phyloP scores from a whole-genome alignment of 2,329 filamentous ascomycete genomes.

The Aspergillus neotritici region DNA sequence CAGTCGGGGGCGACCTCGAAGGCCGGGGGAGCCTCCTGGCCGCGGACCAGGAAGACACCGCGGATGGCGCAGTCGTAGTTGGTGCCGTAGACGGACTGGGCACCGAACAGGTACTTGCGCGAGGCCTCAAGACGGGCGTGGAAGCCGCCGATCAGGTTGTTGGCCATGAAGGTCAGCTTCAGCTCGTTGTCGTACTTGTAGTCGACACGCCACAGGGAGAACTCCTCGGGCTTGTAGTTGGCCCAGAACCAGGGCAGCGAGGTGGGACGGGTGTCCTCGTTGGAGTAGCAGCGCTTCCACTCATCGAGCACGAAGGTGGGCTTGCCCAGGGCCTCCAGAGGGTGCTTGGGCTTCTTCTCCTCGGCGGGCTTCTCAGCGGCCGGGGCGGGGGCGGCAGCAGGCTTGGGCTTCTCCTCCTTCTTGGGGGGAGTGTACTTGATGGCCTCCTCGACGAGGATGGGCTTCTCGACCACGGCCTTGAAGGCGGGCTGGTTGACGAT shows the following conservation, averaged over 20 bases:
- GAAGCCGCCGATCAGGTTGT: slow-evolving; percentile 97
- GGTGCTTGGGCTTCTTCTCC: slow-evolving; percentile 87
- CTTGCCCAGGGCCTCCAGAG: slow-evolving; percentile 75
- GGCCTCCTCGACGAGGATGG: slow-evolving; percentile 75
- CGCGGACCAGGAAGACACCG: slow-evolving; percentile 92
- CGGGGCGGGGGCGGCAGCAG: slow-evolving; percentile 52
- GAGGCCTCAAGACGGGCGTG: slow-evolving; percentile 94
- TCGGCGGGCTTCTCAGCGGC: slow-evolving; percentile 56
- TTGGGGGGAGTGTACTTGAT: slow-evolving; percentile 69
- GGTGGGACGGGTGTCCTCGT: slow-evolving; percentile 74
- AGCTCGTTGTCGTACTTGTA: slow-evolving; percentile 99
- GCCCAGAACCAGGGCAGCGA: slow-evolving; percentile 99
- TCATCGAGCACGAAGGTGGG: slow-evolving; percentile 83
- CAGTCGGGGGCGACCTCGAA: slow-evolving; percentile 97
- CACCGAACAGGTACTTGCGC: slow-evolving; percentile 97
- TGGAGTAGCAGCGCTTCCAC: slow-evolving; percentile 99
- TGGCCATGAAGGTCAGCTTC: slow-evolving; percentile 96
- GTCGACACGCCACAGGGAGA: slow-evolving; percentile 87
- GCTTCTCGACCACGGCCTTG: slow-evolving; percentile 69
- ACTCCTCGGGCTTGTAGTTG: slow-evolving; percentile 88
- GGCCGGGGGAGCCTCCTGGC: slow-evolving; percentile 75
- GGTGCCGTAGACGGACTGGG: slow-evolving; percentile 78
- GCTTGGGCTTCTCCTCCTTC: slow-evolving; percentile 55
- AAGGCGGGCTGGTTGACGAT: slow-evolving; percentile 89
- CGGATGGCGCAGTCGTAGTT: slow-evolving; percentile 85